phyloP scores from a whole-genome alignment of 2,329 filamentous ascomycete species.

The Mycosphaerella sp. region DNA sequence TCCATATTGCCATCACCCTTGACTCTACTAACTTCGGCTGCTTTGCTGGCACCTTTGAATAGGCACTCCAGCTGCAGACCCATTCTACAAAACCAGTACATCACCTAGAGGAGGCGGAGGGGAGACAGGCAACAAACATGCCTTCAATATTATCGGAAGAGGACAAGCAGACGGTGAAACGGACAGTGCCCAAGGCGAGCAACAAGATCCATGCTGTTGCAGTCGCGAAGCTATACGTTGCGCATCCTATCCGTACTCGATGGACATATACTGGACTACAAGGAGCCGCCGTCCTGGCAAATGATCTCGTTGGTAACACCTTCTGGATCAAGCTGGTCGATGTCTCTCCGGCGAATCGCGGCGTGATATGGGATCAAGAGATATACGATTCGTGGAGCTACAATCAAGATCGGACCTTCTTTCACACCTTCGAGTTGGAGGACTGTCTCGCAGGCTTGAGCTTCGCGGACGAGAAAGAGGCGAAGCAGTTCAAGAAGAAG shows the following conservation, averaged over 20 bases:
- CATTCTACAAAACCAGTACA: no score
- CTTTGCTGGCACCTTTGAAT: conserved; percentile 18
- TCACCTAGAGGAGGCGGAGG: neutral
- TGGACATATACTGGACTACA: conserved; percentile 95
- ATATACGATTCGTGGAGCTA: conserved; percentile 93
- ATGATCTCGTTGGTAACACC: conserved; percentile 90
- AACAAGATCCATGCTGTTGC: conserved; percentile 98
- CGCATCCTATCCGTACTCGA: conserved; percentile 74
- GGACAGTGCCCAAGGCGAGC: conserved; percentile 81
- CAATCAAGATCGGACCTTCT: conserved; percentile 96
- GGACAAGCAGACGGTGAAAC: conserved; percentile 94
- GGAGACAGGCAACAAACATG: conserved; percentile 17
- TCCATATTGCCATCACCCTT: neutral
- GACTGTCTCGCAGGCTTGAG: conserved; percentile 84
- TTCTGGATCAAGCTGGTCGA: conserved; percentile 98
- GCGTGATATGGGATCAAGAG: conserved; percentile 95
- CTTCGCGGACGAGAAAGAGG: conserved; percentile 96
- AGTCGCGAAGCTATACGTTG: conserved; percentile 87
- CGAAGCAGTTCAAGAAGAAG: conserved; percentile 94
- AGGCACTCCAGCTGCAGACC: neutral
- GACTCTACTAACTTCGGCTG: neutral
- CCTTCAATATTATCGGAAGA: conserved; percentile 68
- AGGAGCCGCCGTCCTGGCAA: conserved; percentile 82
- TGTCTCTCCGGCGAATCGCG: conserved; percentile 74
- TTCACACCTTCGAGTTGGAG: conserved; percentile 95